Base-by-base conservation (phyloP, 176 grass and related monocot genomes). In the Bromus sterilis region DNA sequence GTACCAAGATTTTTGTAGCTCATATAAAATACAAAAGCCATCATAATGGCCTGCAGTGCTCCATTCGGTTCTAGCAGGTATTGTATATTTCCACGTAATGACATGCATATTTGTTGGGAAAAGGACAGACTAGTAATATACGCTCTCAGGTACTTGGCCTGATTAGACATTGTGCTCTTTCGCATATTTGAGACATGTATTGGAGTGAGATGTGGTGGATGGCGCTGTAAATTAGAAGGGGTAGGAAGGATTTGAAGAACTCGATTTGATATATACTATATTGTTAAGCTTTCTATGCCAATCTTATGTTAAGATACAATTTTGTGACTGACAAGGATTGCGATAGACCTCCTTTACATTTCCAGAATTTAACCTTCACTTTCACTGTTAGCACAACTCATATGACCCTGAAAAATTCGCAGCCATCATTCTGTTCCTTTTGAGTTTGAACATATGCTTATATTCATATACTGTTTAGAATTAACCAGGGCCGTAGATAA, bases 1-100 rank as follows among this genome's bases (percentile, higher is more conserved):
- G 77, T 93, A 91, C 84, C 84, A 90, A 83, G 84, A 95, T 78
- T 93, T 95, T 61, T 93, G 84, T 88, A 82, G 42, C 81, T 89
- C 74, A 13, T 80, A 87, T 75, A 89, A 81, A 82, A 81, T 98
- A 78, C 81, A 85, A n/a, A 91, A 78, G 28, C 73, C 41, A 4
- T 33, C 20, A 39, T 56, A 78, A 60, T 97, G 65, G 63, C 72
- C 9, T 71, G 75, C 60, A 20, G 33, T 65, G 42, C 58, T 85
- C 65, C 21, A 74, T 57, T 34, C 14, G 56, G 7, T 55, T 88
- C 37, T 78, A 72, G 46, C 65, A 72, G 26, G 56, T 26, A 69
- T 64, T 78, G 6, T 62, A 70, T 14, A 64, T 56, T 26, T 36
- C 56, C 48, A 74, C 43, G 12, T 61, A 40, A 62, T 73, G 46